Percentiles rank a stretch among this genome's conserved stretches.
phyloP scores from a whole-genome alignment of 371 early-diverging fungal genomes.

The Parasitella parasitica region DNA sequence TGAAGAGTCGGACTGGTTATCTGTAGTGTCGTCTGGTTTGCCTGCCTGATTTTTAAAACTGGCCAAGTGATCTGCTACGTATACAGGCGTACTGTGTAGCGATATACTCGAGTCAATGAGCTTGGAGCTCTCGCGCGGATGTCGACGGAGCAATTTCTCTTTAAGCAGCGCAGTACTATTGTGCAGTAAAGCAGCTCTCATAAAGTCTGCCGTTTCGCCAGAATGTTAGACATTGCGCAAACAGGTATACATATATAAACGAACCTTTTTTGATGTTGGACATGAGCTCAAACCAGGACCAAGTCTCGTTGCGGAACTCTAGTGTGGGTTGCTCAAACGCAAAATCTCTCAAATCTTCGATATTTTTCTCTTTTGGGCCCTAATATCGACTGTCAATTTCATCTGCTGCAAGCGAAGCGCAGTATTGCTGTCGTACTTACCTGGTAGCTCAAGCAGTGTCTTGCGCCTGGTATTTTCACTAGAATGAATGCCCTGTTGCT shows the following conservation, averaged over 20 bases:
- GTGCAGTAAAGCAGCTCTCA: conserved; percentile 45
- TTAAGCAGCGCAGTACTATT: conserved; percentile 48
- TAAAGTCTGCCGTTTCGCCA: conserved; percentile 41
- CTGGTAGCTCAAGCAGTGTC: conserved; percentile 69
- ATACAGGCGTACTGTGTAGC: neutral
- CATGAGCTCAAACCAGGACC: conserved; percentile 71
- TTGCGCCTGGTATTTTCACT: conserved; percentile 68
- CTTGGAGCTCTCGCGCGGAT: conserved; percentile 23
- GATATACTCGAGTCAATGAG: conserved; percentile 3
- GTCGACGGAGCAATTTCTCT: conserved; percentile 48
- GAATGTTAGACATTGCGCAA: neutral
- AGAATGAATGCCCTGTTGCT: conserved; percentile 68
- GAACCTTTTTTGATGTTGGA: conserved; percentile 62
- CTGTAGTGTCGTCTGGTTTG: neutral
- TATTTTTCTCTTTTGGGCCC: conserved; percentile 68
- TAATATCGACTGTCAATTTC: conserved; percentile 8
- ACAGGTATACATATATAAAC: neutral
- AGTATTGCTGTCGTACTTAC: conserved; percentile 43
- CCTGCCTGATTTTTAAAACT: neutral
- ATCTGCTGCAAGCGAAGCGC: too few species aligned
- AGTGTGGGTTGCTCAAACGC: conserved; percentile 68
- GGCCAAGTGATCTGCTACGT: neutral
- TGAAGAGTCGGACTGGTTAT: neutral
- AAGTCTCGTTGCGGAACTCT: conserved; percentile 73
- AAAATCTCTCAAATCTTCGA: conserved; percentile 70